Conservation (phyloP, 2,329 filamentous ascomycete genomes). For the Cytospora chrysosperma region DNA sequence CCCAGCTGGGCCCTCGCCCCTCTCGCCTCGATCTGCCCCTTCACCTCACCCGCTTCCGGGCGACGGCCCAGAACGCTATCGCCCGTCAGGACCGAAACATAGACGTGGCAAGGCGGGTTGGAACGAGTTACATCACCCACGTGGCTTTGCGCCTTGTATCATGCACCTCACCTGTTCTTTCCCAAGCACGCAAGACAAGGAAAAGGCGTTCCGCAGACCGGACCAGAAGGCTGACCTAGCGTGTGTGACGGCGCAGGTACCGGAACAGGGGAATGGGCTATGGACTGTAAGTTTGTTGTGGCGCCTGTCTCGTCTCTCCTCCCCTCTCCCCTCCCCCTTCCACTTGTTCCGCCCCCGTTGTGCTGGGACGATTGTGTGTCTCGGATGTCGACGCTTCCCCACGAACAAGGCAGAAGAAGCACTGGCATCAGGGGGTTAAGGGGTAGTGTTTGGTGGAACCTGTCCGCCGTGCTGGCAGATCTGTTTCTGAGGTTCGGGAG, state of each 20-base stretch:
- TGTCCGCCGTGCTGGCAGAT: not conserved
- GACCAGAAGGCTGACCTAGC: conserved; percentile 23
- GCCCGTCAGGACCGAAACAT: not conserved
- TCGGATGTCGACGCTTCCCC: not conserved
- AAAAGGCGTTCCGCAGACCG: not conserved
- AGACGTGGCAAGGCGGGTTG: conserved; percentile 12
- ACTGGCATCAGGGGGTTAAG: not conserved
- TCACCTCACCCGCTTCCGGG: not conserved
- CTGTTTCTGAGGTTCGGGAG: not conserved
- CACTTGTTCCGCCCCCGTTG: too few relatives aligned
- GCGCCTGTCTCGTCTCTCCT: conserved; percentile 21
- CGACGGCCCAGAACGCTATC: not conserved
- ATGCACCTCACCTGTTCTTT: not conserved
- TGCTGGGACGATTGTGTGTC: not conserved
- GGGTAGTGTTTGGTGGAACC: not conserved
- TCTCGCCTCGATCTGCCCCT: not conserved
- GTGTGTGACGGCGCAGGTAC: conserved; percentile 39
- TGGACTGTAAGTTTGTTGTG: conserved; percentile 43
- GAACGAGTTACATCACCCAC: conserved; percentile 12
- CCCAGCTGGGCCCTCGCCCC: not conserved
- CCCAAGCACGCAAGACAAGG: not conserved
- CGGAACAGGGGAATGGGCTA: conserved; percentile 51
- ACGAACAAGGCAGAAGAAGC: not conserved
- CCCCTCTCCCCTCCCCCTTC: conserved; percentile 17
- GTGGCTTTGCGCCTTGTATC: conserved; percentile 2